phyloP scores from a whole-genome alignment of 139 green algal species.

The Marvania coccoides region DNA sequence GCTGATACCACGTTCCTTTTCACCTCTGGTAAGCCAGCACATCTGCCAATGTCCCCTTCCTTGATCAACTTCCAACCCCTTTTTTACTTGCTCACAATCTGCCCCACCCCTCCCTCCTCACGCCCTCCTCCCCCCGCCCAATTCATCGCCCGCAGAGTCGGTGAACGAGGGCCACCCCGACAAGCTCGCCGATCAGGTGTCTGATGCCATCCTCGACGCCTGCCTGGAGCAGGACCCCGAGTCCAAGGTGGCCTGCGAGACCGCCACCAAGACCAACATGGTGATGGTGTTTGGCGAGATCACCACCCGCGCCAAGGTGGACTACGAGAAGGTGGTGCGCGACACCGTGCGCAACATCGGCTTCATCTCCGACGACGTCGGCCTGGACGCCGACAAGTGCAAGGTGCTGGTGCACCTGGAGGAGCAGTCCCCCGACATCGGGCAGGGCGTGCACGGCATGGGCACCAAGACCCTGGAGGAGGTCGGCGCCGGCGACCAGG shows the following conservation, averaged over 20 bases:
- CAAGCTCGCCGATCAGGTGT: conserved; percentile 94
- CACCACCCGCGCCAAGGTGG: conserved; percentile 97
- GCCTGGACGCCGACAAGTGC: conserved; percentile 94
- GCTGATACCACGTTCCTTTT: conserved; percentile 25
- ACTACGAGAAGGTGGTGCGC: conserved; percentile 91
- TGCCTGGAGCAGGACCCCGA: conserved; percentile 94
- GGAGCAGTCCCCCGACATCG: conserved; percentile 99
- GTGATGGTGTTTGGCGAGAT: conserved; percentile 99
- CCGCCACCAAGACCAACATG: conserved; percentile 98
- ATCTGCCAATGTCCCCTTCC: background rate
- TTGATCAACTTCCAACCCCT: background rate
- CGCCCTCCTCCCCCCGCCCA: too few species aligned
- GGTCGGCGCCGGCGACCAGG: conserved; percentile 97
- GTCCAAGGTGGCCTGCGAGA: conserved; percentile 98
- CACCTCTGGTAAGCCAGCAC: conserved; percentile 10
- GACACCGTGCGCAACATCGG: conserved; percentile 80
- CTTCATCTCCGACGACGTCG: conserved; percentile 90
- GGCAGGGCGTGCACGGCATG: conserved; percentile 96
- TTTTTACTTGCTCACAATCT: background rate
- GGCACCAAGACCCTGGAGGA: conserved; percentile 98
- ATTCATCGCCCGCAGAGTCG: too few species aligned
- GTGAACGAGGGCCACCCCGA: conserved; percentile 95
- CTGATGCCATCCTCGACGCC: conserved; percentile 95
- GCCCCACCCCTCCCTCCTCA: background rate
- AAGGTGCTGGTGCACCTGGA: conserved; percentile 98